phyloP scores from a whole-genome alignment of 805 yeast species.

The Millerago galiae region DNA sequence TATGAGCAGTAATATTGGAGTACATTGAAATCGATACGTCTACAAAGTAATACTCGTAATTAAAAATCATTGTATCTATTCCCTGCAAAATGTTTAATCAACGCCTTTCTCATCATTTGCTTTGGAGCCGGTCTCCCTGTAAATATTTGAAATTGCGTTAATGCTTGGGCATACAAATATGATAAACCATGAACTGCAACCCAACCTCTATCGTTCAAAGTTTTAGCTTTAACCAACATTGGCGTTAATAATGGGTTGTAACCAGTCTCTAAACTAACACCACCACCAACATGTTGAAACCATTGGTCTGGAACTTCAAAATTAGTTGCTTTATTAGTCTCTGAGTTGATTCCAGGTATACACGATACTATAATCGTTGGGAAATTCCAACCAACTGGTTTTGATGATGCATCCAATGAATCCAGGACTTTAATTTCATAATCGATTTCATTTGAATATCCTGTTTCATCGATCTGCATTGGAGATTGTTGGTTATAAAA shows the following conservation, averaged over 20 bases:
- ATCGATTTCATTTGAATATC: neutral
- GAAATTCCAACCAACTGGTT: neutral
- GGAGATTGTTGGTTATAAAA: neutral
- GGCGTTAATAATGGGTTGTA: neutral
- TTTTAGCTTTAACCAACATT: neutral
- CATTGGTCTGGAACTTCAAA: neutral
- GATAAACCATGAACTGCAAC: neutral
- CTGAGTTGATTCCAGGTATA: neutral
- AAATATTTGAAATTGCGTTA: neutral
- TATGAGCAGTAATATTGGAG: too few species aligned
- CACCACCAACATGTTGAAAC: neutral
- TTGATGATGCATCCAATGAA: neutral
- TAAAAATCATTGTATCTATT: neutral
- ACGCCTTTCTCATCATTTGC: neutral
- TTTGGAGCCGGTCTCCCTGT: neutral
- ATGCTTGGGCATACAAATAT: neutral
- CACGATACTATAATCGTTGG: neutral
- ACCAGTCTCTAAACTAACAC: neutral
- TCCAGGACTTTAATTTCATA: neutral
- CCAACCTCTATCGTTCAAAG: neutral
- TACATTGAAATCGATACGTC: too few species aligned
- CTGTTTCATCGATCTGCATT: neutral
- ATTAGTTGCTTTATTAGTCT: neutral
- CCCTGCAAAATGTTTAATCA: neutral
- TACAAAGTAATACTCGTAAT: neutral